These are phyloP conservation scores for Nitzschia putrida DNA, from an alignment of 108 stramenopile species.

Conservation along the genomic window DNA sequence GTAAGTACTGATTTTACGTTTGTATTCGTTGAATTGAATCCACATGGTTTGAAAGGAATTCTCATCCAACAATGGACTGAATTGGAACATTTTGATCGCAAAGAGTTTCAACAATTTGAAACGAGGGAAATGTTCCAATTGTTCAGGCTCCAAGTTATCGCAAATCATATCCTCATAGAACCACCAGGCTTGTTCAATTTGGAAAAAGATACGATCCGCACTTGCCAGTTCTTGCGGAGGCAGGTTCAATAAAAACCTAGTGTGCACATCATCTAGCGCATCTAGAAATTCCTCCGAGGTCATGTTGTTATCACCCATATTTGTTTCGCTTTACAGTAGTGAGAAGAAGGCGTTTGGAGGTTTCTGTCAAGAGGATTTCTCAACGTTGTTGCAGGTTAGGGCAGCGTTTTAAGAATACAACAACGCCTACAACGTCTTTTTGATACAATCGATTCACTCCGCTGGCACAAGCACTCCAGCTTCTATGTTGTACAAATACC, in stretches of 20 bases:
- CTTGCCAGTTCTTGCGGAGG: conserved; percentile 74
- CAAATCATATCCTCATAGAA: conserved; percentile 88
- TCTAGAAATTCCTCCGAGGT: conserved; percentile 38
- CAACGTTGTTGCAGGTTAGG: too few relatives aligned
- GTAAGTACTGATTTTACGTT: conserved; percentile 78
- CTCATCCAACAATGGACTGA: conserved; percentile 58
- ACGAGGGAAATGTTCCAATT: conserved; percentile 39
- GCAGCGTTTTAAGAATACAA: too few relatives aligned
- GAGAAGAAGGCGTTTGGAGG: too few relatives aligned
- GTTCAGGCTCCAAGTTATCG: conserved; percentile 40
- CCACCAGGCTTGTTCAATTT: conserved; percentile 92
- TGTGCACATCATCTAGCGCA: conserved; percentile 88
- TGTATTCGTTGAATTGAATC: conserved; percentile 71
- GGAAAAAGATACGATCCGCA: conserved; percentile 84
- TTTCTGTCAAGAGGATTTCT: too few relatives aligned
- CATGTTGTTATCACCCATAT: too few relatives aligned
- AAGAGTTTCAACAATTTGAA: conserved; percentile 75
- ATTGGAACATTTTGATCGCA: conserved; percentile 65
- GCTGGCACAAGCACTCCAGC: too few relatives aligned
- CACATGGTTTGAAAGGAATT: conserved; percentile 66
- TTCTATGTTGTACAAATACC: too few relatives aligned
- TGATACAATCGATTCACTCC: too few relatives aligned
- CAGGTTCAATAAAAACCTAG: conserved; percentile 82
- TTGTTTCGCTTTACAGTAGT: too few relatives aligned
- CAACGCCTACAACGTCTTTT: too few relatives aligned